Conservation (phyloP, 208 protist genomes). For the Crithidia mellificae region DNA sequence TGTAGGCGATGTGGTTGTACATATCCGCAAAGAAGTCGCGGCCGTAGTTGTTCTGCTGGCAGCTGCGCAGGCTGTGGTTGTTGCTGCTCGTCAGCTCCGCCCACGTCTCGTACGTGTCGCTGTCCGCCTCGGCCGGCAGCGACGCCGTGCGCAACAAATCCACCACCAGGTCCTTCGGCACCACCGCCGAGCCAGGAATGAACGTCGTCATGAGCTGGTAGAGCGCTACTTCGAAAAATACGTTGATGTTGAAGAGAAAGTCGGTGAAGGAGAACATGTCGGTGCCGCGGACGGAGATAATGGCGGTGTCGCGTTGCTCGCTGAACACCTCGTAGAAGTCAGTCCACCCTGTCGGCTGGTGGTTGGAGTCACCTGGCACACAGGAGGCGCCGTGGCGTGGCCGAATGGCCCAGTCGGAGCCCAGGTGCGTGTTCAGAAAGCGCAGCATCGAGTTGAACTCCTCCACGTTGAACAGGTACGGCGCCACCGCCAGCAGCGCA, state of each 20-base stretch:
- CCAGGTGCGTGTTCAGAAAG: conserved; percentile 69
- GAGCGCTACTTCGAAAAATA: conserved; percentile 77
- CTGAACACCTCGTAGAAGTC: conserved; percentile 83
- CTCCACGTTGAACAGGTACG: conserved; percentile 66
- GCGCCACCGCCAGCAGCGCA: conserved; percentile 57
- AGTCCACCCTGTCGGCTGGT: conserved; percentile 55
- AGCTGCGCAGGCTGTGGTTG: conserved; percentile 54
- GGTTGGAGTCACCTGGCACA: conserved; percentile 46
- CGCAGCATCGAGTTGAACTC: conserved; percentile 59
- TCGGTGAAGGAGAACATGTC: conserved; percentile 74
- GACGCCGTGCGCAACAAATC: conserved; percentile 64
- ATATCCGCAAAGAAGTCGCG: conserved; percentile 79
- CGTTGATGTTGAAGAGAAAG: conserved; percentile 76
- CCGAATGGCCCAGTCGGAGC: conserved; percentile 66
- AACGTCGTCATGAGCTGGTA: conserved; percentile 70
- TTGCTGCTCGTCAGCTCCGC: conserved; percentile 23
- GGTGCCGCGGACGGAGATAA: conserved; percentile 76
- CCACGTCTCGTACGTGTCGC: conserved; percentile 22
- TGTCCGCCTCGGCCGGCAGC: conserved; percentile 32
- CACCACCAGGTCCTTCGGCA: conserved; percentile 64
- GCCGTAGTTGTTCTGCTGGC: conserved; percentile 75
- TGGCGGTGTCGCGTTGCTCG: conserved; percentile 48
- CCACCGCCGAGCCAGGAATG: conserved; percentile 54
- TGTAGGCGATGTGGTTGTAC: conserved; percentile 71
- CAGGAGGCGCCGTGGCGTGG: conserved; percentile 54